phyloP scores from a whole-genome alignment of 2,329 filamentous ascomycete genomes.

The Exophiala dermatitidis region DNA sequence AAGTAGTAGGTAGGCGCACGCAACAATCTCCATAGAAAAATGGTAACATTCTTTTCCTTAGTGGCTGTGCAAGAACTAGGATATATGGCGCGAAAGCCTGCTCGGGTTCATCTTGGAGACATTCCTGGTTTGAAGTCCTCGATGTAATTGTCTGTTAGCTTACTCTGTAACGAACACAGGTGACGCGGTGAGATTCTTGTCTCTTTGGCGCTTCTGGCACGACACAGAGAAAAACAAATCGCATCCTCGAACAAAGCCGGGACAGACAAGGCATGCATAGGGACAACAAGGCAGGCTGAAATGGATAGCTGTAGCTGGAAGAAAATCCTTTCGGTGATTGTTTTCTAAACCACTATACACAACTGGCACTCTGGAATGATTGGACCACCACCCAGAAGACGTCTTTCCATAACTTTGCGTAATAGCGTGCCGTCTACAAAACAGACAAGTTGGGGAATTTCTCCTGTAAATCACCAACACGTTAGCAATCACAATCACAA shows the following conservation, averaged over 20 bases:
- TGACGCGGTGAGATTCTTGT: too few relatives aligned
- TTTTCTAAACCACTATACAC: conserved; percentile 27
- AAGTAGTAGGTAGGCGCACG: too few relatives aligned
- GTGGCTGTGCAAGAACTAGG: too few relatives aligned
- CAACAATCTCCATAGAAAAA: too few relatives aligned
- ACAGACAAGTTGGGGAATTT: conserved; percentile 97
- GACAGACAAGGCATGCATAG: background rate
- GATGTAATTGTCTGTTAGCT: too few relatives aligned
- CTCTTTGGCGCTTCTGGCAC: background rate
- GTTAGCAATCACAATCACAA: conserved; percentile 18
- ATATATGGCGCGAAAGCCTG: too few relatives aligned
- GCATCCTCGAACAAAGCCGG: background rate
- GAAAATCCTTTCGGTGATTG: conserved; percentile 7
- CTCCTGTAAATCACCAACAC: conserved; percentile 54
- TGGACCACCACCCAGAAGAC: background rate
- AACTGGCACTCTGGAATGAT: conserved; percentile 4
- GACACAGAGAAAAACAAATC: background rate
- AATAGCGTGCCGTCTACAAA: conserved; percentile 57
- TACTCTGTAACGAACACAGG: too few relatives aligned
- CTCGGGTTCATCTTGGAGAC: too few relatives aligned
- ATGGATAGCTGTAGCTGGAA: background rate
- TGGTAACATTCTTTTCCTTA: too few relatives aligned
- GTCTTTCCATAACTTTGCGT: background rate
- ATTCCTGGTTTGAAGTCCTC: too few relatives aligned
- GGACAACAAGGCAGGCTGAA: background rate